Evolutionary conservation across 371 early-diverging fungal genomes (phyloP), one percentile per base, ranked within the genome.

Genomic region (Mycotypha africana): DNA sequence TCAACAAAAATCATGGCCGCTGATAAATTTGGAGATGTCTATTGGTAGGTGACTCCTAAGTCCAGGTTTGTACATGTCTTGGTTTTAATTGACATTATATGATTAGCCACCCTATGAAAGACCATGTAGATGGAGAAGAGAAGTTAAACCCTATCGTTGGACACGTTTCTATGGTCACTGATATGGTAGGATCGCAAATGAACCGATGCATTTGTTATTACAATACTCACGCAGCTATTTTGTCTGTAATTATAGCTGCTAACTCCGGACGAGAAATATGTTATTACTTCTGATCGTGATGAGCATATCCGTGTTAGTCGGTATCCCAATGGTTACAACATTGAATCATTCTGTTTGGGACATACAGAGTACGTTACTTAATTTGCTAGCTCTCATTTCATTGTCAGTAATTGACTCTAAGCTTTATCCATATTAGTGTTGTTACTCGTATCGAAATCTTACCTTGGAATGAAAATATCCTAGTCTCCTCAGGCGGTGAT

Each of bases 11-110:
- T 95, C 44, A 34, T 92, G 9, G 78, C 83, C 7, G 95, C 85
- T n/a, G 98, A 97, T 67, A 95, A 95, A 65, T 94, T 93, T 74
- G 98, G 98, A 14, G 98, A 97, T 73, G 86, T 90, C 19, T 88
- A 90, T 60, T 68, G 83, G 82, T 86, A 76, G 46, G 43, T n/a
- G 20, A n/a, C 35, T 38, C 33, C 22, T 28, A n/a, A n/a, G n/a
- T n/a, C n/a, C n/a, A n/a, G n/a, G 23, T 4, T 8, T 28, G 11
- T 11, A 28, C 28, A 28, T 28, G 28, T 28, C 11, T 28, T 28
- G 5, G 11, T 28, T 28, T 28, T 28, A 8, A 28, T 28, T 28
- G 5, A 28, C 11, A 8, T 28, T 28, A 28, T 28, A 8, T 28
- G 24, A 25, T 19, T 21, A 39, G 67, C 41, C 73, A 62, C 50